These are phyloP conservation scores for Apiotrichum domesticum DNA, from an alignment of 1,284 basidiomycete species.

Conservation along the genomic window DNA sequence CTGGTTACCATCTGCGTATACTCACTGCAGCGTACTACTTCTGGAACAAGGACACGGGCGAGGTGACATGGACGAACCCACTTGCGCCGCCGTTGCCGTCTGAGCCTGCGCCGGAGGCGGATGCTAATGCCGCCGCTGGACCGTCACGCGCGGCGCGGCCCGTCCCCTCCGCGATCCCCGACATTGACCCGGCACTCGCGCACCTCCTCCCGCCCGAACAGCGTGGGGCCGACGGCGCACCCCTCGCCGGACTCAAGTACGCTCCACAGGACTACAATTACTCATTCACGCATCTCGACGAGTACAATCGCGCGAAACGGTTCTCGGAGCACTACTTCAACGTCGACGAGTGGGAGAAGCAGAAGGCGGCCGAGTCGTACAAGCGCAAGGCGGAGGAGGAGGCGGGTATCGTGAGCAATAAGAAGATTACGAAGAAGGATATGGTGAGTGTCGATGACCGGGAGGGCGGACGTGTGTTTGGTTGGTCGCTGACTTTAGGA, in stretches of 20 bases:
- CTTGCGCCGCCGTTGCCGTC: slow-evolving; percentile 49
- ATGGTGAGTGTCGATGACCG: slow-evolving; percentile 55
- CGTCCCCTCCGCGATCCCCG: slow-evolving; percentile 38
- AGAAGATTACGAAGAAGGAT: slow-evolving; percentile 75
- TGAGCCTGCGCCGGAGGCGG: slow-evolving; percentile 27
- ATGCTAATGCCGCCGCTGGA: slow-evolving; percentile 50
- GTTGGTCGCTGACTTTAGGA: slow-evolving; percentile 54
- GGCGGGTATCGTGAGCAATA: slow-evolving; percentile 51
- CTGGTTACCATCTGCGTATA: neutral
- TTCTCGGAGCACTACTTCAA: slow-evolving; percentile 89
- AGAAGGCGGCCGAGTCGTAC: slow-evolving; percentile 53
- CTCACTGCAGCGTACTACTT: slow-evolving; percentile 66
- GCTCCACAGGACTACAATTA: slow-evolving; percentile 48
- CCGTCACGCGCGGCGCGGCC: slow-evolving; percentile 27
- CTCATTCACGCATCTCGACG: slow-evolving; percentile 68
- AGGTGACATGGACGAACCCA: slow-evolving; percentile 86
- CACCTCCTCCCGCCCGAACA: slow-evolving; percentile 66
- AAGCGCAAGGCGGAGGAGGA: slow-evolving; percentile 55
- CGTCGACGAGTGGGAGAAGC: slow-evolving; percentile 69
- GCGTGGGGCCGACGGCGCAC: slow-evolving; percentile 45
- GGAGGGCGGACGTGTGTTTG: no score
- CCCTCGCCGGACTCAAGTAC: slow-evolving; percentile 57
- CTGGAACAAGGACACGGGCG: slow-evolving; percentile 67
- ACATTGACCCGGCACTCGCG: slow-evolving; percentile 78
- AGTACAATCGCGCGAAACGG: slow-evolving; percentile 73